phyloP scores from a whole-genome alignment of 345 rosid genomes.

The Populus tremula region DNA sequence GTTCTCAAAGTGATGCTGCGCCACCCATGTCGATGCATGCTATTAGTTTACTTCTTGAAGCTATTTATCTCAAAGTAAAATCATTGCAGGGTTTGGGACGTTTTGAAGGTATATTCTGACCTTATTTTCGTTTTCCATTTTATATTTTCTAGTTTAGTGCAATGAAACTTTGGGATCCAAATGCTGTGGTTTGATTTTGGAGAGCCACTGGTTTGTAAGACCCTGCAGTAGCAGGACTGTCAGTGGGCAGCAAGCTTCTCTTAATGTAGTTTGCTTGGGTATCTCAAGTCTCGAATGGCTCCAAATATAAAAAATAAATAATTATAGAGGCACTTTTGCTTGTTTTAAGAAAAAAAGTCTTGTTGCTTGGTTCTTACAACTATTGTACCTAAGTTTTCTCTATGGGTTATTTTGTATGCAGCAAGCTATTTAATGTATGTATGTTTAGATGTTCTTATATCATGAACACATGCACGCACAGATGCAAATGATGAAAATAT shows the following conservation, averaged over 20 bases:
- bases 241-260: not conserved
- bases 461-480: not conserved
- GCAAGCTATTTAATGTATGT: not conserved
- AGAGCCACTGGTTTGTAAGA: not conserved
- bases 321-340: not conserved
- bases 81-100: slow-evolving; percentile 69
- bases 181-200: not conserved
- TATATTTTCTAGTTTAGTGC: not conserved
- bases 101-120: slow-evolving; percentile 52
- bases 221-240: not conserved
- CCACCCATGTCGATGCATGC: slow-evolving; percentile 72
- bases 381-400: not conserved
- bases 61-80: slow-evolving; percentile 73
- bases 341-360: not conserved
- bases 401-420: not conserved
- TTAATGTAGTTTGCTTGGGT: not conserved
- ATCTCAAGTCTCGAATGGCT: not conserved
- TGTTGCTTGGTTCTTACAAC: not conserved
- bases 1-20: slow-evolving; percentile 37
- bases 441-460: not conserved
- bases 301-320: not conserved
- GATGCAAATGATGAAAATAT: not conserved
- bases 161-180: not conserved
- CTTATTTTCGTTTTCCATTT: not conserved
- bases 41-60: slow-evolving; percentile 72